Evolutionary conservation across 2,329 filamentous ascomycete genomes (phyloP), one percentile per base, ranked within the genome.

Genomic region (Trichoderma sp.): DNA sequence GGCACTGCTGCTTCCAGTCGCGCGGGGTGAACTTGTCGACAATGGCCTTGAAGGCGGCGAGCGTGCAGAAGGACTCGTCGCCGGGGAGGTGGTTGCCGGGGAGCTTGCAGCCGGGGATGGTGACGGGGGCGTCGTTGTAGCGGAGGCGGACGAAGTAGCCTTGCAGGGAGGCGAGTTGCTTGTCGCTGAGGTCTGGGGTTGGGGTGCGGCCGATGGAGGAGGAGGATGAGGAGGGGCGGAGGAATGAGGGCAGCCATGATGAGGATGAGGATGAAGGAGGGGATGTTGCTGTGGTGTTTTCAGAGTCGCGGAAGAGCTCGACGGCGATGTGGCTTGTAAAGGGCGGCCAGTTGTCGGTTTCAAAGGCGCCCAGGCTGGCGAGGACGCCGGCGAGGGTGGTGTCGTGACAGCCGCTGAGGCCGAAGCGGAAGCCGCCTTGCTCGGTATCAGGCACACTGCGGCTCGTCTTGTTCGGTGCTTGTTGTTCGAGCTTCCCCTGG

Each of bases 301-400:
- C 74, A 51, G 81, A 77, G 73, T 87, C 85, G 51, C 86, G 88
- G 83, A 98, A 97, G 71, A 98, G 85, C 80, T 99, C 96, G 66
- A 99, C 84, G 37, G 96, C 94, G 72, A 99, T 86, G 75, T 96
- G 94, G 74, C 92, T 95, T 0, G 95, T 97, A 76, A 95, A 99
- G 0, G 94, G 94, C 0, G 96, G 96, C 96, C 96, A 99, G 43
- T 86, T 85, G 59, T 86, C 87, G 24, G 82, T 82, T 52, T 92
- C 84, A 77, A 93, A 96, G 3, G 91, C 91, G 3, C 95, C 96
- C 7, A 98, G 80, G 72, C 92, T 92, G 18, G 90, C 83, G 32
- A 99, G 82, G 1, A 93, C 83, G 1, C 87, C 92, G 3, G 93
- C 96, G 5, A 99, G 85, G 0, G 96, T 98, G 2, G 96, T 98